These are phyloP conservation scores for Tetracladium marchalianum DNA, from an alignment of 495 filamentous ascomycete genomes.

Conservation along the genomic window DNA sequence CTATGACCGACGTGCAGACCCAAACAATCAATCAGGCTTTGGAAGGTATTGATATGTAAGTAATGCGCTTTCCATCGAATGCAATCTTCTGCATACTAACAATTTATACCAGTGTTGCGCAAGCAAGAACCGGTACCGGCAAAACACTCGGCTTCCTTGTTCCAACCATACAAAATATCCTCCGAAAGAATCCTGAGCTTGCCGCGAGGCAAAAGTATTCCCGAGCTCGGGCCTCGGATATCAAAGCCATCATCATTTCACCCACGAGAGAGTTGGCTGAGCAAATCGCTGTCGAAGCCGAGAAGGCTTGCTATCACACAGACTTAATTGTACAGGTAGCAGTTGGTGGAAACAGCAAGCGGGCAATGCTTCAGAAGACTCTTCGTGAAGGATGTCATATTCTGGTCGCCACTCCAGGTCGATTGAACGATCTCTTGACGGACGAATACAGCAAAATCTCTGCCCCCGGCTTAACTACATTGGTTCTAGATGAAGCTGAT, in stretches of 20 bases:
- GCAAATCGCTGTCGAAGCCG: constrained; percentile 82
- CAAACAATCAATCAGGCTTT: constrained; percentile 71
- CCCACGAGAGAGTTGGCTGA: constrained; percentile 92
- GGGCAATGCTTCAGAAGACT: constrained; percentile 47
- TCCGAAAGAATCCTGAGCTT: constrained; percentile 45
- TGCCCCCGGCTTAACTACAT: constrained; percentile 61
- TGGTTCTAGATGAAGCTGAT: constrained; percentile 94
- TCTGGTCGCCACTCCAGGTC: constrained; percentile 83
- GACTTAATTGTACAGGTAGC: constrained; percentile 72
- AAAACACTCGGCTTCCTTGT: constrained; percentile 81
- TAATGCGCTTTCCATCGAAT: constrained; percentile 13
- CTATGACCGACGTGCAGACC: constrained; percentile 90
- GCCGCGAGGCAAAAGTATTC: constrained; percentile 20
- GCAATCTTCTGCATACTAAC: constrained; percentile 6
- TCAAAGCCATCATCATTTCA: constrained; percentile 83
- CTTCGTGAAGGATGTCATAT: constrained; percentile 74
- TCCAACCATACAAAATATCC: constrained; percentile 63
- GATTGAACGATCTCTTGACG: constrained; percentile 72
- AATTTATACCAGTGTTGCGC: constrained; percentile 57
- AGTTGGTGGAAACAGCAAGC: constrained; percentile 81
- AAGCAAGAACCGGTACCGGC: constrained; percentile 81
- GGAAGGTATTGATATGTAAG: constrained; percentile 74
- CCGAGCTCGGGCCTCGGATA: constrained; percentile 46
- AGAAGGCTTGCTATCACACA: constrained; percentile 54
- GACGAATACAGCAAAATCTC: constrained; percentile 55